Evolutionary conservation across 495 filamentous ascomycete genomes (phyloP).

Genomic region (Peziza echinospora): DNA sequence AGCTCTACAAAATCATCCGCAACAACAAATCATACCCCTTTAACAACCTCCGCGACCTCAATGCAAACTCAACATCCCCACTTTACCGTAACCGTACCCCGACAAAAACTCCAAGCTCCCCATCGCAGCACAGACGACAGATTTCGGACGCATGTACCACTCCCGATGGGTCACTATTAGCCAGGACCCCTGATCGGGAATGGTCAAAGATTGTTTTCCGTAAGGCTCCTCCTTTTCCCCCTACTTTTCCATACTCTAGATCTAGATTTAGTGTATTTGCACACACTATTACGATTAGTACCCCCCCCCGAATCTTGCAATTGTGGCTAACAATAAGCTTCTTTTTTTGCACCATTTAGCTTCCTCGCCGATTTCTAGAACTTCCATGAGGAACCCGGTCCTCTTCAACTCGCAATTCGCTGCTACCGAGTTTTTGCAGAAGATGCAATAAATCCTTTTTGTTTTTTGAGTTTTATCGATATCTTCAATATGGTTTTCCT

Average conservation of each 20-base stretch:
- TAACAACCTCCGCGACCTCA: neutral
- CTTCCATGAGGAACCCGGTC: slow-evolving; percentile 16
- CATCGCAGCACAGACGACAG: slow-evolving; percentile 4
- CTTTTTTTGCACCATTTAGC: slow-evolving; percentile 4
- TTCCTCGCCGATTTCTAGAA: slow-evolving; percentile 17
- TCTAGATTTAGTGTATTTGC: too few species aligned
- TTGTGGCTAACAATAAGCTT: too few species aligned
- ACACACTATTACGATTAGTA: too few species aligned
- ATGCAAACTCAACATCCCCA: neutral
- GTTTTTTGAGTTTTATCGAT: too few species aligned
- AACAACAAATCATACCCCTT: slow-evolving; percentile 1
- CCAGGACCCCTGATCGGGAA: neutral
- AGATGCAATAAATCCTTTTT: too few species aligned
- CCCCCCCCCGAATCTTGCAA: too few species aligned
- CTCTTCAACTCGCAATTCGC: slow-evolving; percentile 16
- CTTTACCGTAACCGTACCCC: neutral
- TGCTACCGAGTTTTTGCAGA: too few species aligned
- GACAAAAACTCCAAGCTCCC: neutral
- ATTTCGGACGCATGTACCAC: neutral
- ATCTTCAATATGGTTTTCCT: too few species aligned
- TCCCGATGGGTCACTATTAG: neutral
- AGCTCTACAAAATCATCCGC: slow-evolving; percentile 16
- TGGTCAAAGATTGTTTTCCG: slow-evolving; percentile 11
- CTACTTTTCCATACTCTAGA: neutral
- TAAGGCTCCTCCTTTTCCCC: neutral